Evolutionary conservation across 352 stramenopile species (phyloP), one percentile per base, ranked within the genome.

Genomic region (Phytophthora pseudosyringae): DNA sequence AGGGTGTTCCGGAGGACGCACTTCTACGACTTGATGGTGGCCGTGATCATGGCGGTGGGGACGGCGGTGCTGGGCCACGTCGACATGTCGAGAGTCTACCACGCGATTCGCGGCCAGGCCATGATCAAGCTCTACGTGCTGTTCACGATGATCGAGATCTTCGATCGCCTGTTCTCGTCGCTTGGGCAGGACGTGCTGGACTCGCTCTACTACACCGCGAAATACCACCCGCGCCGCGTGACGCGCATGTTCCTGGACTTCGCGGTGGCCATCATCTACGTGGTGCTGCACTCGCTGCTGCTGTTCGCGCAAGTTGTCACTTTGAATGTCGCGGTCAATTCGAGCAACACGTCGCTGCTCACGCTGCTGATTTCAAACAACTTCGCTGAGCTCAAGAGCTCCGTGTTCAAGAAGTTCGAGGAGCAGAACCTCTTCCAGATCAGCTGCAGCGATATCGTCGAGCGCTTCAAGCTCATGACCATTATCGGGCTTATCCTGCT

Each of bases 61-160:
- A 93, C 88, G 8, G 72, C 49, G 3, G 75, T 92, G 29, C 67
- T 98, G 10, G 81, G 80, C 46, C 81, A 89, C 5, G 90, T 99
- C 18, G 96, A 98, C 44, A 98, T 99, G 79, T 98, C 91, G 16
- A 89, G 95, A n/a, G 87, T 99, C 1, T 99, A 99, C 81, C 97
- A 99, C 78, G 97, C 95, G 64, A 99, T 99, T 69, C 84, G 97
- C 15, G 94, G 94, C n/a, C 96, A 99, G 69, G 91, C 91, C 13
- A 98, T 99, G 89, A 98, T 99, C 57, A 99, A 99, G 73, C 84
- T 99, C 4, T 99, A 99, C 73, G 95, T 99, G 39, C 70, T 99
- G 28, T 98, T 98, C 66, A 98, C 95, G 9, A 99, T 99, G 82
- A 94, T 99, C 18, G 97, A 99, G 78, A 98, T 99, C 44, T 98